Conservation (phyloP, 352 stramenopile genomes). For the Phytophthora macrochlamydospora region DNA sequence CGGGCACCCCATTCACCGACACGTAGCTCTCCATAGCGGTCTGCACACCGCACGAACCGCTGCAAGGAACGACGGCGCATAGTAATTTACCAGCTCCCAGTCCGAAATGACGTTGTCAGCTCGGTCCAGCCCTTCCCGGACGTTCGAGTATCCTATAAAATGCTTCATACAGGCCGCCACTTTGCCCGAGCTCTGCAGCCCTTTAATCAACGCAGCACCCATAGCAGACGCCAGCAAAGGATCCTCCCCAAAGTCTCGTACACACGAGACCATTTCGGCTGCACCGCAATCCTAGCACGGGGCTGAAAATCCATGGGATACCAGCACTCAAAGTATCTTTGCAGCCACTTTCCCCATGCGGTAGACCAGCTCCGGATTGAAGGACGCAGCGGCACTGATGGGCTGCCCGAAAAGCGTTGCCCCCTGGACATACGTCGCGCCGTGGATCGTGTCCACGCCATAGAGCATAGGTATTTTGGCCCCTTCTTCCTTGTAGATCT, state of each 20-base stretch:
- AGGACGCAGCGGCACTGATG: constrained; percentile 89
- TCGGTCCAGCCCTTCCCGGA: constrained; percentile 68
- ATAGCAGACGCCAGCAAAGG: constrained; percentile 76
- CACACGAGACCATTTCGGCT: constrained; percentile 89
- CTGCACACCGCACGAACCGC: constrained; percentile 67
- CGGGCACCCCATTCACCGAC: constrained; percentile 86
- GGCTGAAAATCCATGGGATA: constrained; percentile 92
- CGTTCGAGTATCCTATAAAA: constrained; percentile 87
- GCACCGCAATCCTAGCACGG: constrained; percentile 82
- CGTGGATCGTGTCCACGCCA: constrained; percentile 91
- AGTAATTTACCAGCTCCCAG: constrained; percentile 78
- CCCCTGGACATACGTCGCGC: constrained; percentile 88
- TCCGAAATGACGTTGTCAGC: constrained; percentile 72
- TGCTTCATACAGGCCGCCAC: constrained; percentile 90
- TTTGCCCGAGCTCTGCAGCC: constrained; percentile 74
- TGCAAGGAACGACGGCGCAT: constrained; percentile 75
- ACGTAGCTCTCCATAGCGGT: constrained; percentile 93
- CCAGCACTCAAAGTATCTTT: constrained; percentile 86
- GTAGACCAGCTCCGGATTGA: constrained; percentile 81
- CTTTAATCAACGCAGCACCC: constrained; percentile 69
- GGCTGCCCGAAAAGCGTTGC: constrained; percentile 87
- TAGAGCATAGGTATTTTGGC: constrained; percentile 78
- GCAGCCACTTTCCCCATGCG: constrained; percentile 77
- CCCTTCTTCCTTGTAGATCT: constrained; percentile 64
- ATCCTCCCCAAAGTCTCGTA: constrained; percentile 95